Evolutionary conservation across 2,329 filamentous ascomycete species (phyloP).

Genomic region (Colletotrichum sublineola): DNA sequence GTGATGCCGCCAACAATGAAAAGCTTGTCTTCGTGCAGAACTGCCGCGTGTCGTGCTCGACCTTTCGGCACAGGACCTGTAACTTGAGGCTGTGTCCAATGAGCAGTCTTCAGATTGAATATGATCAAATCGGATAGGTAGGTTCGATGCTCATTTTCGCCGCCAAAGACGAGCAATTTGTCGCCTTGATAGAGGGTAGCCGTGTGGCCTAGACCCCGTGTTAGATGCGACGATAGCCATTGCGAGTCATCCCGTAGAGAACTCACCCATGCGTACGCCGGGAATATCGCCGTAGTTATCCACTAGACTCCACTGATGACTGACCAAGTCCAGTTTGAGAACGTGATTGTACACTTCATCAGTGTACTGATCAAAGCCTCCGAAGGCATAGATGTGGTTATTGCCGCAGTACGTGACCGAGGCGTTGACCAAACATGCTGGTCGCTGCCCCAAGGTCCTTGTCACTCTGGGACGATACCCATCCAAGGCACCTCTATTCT

Average conservation of each 20-base stretch:
- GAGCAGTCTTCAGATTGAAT: conserved; percentile 92
- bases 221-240: conserved; percentile 29
- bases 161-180: conserved; percentile 96
- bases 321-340: conserved; percentile 85
- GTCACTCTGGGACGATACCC: conserved; percentile 88
- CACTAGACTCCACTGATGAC: conserved; percentile 93
- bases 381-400: conserved; percentile 98
- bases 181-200: conserved; percentile 93
- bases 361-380: conserved; percentile 98
- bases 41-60: conserved; percentile 90
- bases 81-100: conserved; percentile 94
- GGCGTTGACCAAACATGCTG: conserved; percentile 95
- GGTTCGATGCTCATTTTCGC: conserved; percentile 96
- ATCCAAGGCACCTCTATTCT: conserved; percentile 74
- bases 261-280: conserved; percentile 92
- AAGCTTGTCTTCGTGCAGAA: conserved; percentile 95
- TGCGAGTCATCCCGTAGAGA: background rate
- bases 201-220: conserved; percentile 78
- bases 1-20: conserved; percentile 98
- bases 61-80: conserved; percentile 88
- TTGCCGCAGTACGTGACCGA: conserved; percentile 99
- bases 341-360: conserved; percentile 99
- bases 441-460: conserved; percentile 82
- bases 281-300: conserved; percentile 99
- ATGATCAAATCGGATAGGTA: conserved; percentile 97